A percentile compares a stretch with the other conserved stretches of the same genome.
Evolutionary conservation across 192 early-diverging fungal species (phyloP).

Genomic region (Kappamyces sp.): DNA sequence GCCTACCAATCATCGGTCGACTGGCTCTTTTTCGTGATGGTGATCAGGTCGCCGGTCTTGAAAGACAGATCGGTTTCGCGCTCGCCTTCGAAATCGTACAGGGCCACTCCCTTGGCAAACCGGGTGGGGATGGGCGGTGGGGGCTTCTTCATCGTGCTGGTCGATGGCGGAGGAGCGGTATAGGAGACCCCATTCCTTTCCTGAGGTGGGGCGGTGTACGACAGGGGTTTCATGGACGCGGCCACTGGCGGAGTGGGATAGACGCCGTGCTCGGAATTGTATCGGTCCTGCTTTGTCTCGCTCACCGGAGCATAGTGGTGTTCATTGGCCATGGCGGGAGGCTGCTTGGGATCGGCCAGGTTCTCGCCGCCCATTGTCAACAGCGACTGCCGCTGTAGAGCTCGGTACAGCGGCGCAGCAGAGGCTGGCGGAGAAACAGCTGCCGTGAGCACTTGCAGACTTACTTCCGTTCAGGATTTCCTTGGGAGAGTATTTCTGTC

Average conservation of each 20-base stretch:
- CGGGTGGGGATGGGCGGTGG: no score
- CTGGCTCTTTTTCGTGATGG: slow-evolving; percentile 58
- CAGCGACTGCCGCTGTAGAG: slow-evolving; percentile 27
- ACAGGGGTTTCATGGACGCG: no score
- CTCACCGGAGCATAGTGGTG: not conserved
- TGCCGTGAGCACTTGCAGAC: slow-evolving; percentile 41
- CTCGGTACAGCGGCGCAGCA: slow-evolving; percentile 71
- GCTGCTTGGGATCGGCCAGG: slow-evolving; percentile 7
- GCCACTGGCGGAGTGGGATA: no score
- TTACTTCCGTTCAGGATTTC: slow-evolving; percentile 80
- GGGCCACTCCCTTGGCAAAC: slow-evolving; percentile 21
- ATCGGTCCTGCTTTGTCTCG: no score
- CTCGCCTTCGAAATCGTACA: slow-evolving; percentile 63
- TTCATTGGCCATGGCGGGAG: not conserved
- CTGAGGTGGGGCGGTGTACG: no score
- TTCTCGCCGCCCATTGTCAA: slow-evolving; percentile 4
- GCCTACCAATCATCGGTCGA: slow-evolving; percentile 88
- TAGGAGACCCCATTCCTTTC: no score
- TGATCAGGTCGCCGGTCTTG: slow-evolving; percentile 54
- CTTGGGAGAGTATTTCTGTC: slow-evolving; percentile 61
- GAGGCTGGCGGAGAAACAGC: slow-evolving; percentile 63
- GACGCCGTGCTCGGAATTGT: no score
- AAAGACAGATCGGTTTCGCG: slow-evolving; percentile 51
- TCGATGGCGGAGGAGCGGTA: no score
- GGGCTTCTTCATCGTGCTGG: no score